A percentile compares a stretch with the other conserved stretches of the same genome.
Conservation (phyloP, 208 protist species). For the Trypanosoma theileri region DNA sequence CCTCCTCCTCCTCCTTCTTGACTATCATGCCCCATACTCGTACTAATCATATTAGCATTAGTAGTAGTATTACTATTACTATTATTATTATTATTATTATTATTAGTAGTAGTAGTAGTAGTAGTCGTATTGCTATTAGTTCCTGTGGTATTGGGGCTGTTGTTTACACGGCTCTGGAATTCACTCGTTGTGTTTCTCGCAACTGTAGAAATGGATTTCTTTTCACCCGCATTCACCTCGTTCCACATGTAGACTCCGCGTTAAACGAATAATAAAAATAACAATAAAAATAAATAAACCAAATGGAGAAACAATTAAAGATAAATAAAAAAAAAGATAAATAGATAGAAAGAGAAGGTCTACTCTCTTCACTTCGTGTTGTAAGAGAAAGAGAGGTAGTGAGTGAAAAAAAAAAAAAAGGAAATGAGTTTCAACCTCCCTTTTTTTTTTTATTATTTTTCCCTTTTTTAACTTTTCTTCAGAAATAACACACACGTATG, state of each 20-base stretch:
- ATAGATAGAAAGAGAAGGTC: background rate
- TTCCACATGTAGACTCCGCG: constrained; percentile 11
- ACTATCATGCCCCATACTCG: too few relatives aligned
- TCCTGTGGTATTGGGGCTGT: too few relatives aligned
- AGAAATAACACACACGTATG: too few relatives aligned
- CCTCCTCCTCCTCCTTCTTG: too few relatives aligned
- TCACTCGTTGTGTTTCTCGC: constrained; percentile 2
- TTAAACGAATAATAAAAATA: constrained; percentile 1
- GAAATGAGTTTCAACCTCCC: constrained; percentile 3
- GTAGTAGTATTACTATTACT: too few relatives aligned
- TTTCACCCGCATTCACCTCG: constrained; percentile 3
- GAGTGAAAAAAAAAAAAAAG: background rate
- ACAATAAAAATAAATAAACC: too few relatives aligned
- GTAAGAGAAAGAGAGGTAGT: background rate
- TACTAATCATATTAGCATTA: too few relatives aligned
- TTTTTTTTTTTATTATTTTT: too few relatives aligned
- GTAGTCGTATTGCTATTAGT: too few relatives aligned
- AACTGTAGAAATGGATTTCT: constrained; percentile 1
- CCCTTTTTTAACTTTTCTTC: too few relatives aligned
- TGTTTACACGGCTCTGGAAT: background rate
- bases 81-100: too few relatives aligned
- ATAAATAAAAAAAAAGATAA: constrained; percentile 22
- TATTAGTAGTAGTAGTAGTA: too few relatives aligned
- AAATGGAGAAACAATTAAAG: constrained; percentile 18
- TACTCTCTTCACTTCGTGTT: constrained; percentile 8